Percentiles rank a stretch among this genome's conserved stretches.
phyloP scores from a whole-genome alignment of 352 stramenopile species.

The Phytophthora chlamydospora region DNA sequence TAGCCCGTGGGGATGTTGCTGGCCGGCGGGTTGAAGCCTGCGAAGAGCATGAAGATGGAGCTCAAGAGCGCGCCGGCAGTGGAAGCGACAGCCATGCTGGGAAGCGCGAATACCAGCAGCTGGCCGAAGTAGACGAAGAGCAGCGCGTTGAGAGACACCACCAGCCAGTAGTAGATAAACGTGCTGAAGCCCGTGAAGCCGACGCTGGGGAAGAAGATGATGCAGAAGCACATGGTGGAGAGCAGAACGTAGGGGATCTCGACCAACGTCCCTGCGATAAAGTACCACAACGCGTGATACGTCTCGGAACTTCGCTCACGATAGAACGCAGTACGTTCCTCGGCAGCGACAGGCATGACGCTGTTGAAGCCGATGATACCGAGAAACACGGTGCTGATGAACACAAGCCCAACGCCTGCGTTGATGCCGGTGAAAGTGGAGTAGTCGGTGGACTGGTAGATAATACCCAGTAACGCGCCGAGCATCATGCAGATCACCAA shows the following conservation, averaged over 20 bases:
- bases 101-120: slow-evolving; percentile 52
- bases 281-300: slow-evolving; percentile 89
- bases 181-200: slow-evolving; percentile 42
- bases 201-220: slow-evolving; percentile 54
- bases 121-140: slow-evolving; percentile 59
- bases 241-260: slow-evolving; percentile 76
- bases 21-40: slow-evolving; percentile 53
- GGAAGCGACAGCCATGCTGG: slow-evolving; percentile 49
- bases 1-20: slow-evolving; percentile 51
- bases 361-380: slow-evolving; percentile 82
- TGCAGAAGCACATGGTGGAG: slow-evolving; percentile 39
- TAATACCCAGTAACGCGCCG: slow-evolving; percentile 72
- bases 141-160: slow-evolving; percentile 50
- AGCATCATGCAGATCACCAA: slow-evolving; percentile 74
- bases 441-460: slow-evolving; percentile 72
- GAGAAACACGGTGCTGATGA: slow-evolving; percentile 84
- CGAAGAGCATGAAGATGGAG: slow-evolving; percentile 68
- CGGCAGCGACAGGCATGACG: slow-evolving; percentile 77
- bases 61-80: slow-evolving; percentile 54
- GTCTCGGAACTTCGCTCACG: slow-evolving; percentile 90
- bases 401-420: slow-evolving; percentile 76
- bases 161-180: slow-evolving; percentile 56
- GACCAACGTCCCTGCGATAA: slow-evolving; percentile 73
- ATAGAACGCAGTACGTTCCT: slow-evolving; percentile 93
- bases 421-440: slow-evolving; percentile 50